phyloP scores from a whole-genome alignment of 1,284 basidiomycete species.

The Papiliotrema fonsecae region DNA sequence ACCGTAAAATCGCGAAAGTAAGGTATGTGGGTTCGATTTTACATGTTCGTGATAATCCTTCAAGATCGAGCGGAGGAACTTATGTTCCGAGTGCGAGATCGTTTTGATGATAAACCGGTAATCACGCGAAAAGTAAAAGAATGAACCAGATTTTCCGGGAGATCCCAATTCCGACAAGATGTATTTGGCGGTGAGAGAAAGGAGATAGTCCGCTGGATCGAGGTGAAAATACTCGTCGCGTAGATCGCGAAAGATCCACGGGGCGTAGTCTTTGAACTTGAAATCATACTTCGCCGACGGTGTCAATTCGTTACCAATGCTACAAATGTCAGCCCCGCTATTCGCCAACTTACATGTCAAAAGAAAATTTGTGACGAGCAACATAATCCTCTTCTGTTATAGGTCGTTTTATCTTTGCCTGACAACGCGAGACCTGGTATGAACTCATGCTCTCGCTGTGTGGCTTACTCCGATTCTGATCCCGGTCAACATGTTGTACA shows the following conservation, averaged over 20 bases:
- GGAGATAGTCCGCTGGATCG: constrained; percentile 93
- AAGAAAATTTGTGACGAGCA: constrained; percentile 91
- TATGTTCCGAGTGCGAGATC: constrained; percentile 89
- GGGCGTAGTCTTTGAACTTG: constrained; percentile 99
- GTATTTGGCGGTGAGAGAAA: constrained; percentile 94
- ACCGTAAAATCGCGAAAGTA: constrained; percentile 91
- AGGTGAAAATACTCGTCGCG: constrained; percentile 92
- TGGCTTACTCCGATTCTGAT: constrained; percentile 82
- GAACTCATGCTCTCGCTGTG: constrained; percentile 2
- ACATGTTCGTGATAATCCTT: constrained; percentile 84
- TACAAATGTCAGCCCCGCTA: constrained; percentile 35
- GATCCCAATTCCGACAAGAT: constrained; percentile 98
- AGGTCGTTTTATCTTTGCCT: constrained; percentile 84
- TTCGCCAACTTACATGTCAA: constrained; percentile 73
- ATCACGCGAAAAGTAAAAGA: constrained; percentile 98
- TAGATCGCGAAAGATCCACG: constrained; percentile 93
- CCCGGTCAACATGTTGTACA: constrained; percentile 99
- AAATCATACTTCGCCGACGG: constrained; percentile 79
- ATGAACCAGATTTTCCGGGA: constrained; percentile 95
- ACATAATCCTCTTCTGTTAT: constrained; percentile 82
- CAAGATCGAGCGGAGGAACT: constrained; percentile 81
- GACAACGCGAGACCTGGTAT: constrained; percentile 80
- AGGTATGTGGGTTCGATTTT: constrained; percentile 85
- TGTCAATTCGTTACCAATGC: constrained; percentile 92
- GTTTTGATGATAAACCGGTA: constrained; percentile 99